These are phyloP conservation scores for Cladosporium sp. DNA, from an alignment of 2,329 filamentous ascomycete species.

Conservation along the genomic window DNA sequence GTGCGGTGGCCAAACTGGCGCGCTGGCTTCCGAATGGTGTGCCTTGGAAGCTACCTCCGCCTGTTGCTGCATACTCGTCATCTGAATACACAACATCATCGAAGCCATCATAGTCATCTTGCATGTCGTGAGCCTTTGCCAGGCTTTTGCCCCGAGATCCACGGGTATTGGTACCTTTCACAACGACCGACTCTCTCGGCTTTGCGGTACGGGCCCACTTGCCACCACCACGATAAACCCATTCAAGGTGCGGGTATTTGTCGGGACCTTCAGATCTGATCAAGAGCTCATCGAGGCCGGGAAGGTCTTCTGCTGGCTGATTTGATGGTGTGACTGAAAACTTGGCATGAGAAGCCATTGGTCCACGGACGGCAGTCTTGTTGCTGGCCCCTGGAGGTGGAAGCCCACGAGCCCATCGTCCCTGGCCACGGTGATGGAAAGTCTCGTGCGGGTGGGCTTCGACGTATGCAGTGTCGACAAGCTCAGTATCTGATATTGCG, in stretches of 20 bases:
- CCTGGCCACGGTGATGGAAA: constrained; percentile 29
- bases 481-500: constrained; percentile 5
- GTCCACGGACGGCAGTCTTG: constrained; percentile 29
- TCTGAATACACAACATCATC: constrained; percentile 4
- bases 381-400: constrained; percentile 23
- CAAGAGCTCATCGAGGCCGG: constrained; percentile 22
- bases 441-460: constrained; percentile 24
- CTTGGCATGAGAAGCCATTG: constrained; percentile 12
- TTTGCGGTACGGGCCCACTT: constrained; percentile 30
- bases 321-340: not conserved
- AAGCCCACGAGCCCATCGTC: constrained; percentile 27
- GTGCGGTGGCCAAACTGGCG: not conserved
- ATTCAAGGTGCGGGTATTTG: constrained; percentile 26
- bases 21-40: not conserved
- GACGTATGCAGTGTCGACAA: constrained; percentile 24
- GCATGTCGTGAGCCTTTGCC: not conserved
- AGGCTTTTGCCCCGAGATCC: not conserved
- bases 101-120: not conserved
- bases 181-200: not conserved
- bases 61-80: not conserved
- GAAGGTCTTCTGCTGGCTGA: not conserved
- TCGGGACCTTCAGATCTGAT: constrained; percentile 28
- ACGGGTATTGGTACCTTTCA: not conserved
- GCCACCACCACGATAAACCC: constrained; percentile 31
- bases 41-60: not conserved